Percentiles rank a stretch among this genome's conserved stretches.
Evolutionary conservation across 2,329 filamentous ascomycete genomes (phyloP).

Genomic region (Colletotrichum euphorbiae): DNA sequence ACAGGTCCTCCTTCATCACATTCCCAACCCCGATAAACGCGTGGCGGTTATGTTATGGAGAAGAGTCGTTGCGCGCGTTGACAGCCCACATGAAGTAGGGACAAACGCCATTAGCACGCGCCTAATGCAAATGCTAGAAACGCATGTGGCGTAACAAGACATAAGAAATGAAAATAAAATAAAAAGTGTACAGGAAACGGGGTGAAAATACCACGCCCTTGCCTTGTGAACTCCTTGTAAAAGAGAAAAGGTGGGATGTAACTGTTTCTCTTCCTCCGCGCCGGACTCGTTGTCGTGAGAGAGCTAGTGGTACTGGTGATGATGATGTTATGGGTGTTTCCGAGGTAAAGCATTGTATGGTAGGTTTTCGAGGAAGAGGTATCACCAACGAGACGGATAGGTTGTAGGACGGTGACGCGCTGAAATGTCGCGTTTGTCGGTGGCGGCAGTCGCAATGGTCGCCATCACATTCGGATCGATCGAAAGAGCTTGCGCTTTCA

Average conservation of each 20-base stretch:
- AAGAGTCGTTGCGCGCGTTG: conserved; percentile 22
- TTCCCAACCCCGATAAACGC: background rate
- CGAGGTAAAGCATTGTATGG: background rate
- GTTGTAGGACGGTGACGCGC: background rate
- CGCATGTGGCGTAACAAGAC: conserved; percentile 23
- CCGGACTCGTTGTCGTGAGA: conserved; percentile 24
- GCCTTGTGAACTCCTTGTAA: conserved; percentile 34
- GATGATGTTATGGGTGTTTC: conserved; percentile 6
- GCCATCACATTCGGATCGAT: background rate
- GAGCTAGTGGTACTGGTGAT: background rate
- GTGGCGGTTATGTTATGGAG: conserved; percentile 6
- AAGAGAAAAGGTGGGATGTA: conserved; percentile 21
- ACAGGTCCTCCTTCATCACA: conserved; percentile 20
- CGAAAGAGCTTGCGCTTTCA: too few species aligned
- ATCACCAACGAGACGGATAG: background rate
- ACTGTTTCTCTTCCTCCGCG: conserved; percentile 24
- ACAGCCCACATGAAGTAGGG: conserved; percentile 10
- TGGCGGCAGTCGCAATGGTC: background rate
- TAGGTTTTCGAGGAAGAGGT: background rate
- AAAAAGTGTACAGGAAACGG: conserved; percentile 32
- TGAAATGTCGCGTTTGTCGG: conserved; percentile 5
- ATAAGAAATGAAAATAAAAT: conserved; percentile 28
- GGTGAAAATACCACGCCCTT: conserved; percentile 34
- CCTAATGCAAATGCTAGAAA: conserved; percentile 37
- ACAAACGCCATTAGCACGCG: conserved; percentile 9